Percentiles rank a stretch among this genome's conserved stretches.
Evolutionary conservation across 2,329 filamentous ascomycete species (phyloP).

Genomic region (Ophiostoma triangulosporum): DNA sequence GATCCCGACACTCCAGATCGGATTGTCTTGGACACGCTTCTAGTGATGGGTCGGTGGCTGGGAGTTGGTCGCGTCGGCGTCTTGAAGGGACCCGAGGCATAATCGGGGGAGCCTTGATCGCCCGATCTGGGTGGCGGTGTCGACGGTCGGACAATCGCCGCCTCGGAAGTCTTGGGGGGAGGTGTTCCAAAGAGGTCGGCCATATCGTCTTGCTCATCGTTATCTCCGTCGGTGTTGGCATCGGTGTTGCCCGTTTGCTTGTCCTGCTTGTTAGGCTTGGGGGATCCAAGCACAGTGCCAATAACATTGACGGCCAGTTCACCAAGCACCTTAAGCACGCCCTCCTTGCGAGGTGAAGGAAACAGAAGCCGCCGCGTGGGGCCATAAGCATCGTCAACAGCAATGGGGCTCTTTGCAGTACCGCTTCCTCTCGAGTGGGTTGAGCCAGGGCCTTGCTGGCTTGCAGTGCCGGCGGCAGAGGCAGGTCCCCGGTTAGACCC

Average conservation of each 20-base stretch:
- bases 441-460: constrained; percentile 28
- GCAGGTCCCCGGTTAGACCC: constrained; percentile 19
- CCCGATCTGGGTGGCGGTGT: constrained; percentile 35
- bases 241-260: constrained; percentile 19
- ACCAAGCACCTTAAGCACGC: constrained; percentile 46
- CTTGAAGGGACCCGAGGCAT: constrained; percentile 38
- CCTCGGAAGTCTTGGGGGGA: constrained; percentile 16
- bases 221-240: constrained; percentile 32
- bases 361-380: constrained; percentile 59
- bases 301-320: constrained; percentile 42
- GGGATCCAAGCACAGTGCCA: constrained; percentile 6
- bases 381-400: constrained; percentile 36
- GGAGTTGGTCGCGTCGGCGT: constrained; percentile 51
- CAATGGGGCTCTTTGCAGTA: constrained; percentile 43
- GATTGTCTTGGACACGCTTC: constrained; percentile 45
- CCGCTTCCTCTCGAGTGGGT: constrained; percentile 43
- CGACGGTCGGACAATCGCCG: constrained; percentile 22
- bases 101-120: constrained; percentile 14
- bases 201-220: constrained; percentile 20
- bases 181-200: constrained; percentile 53
- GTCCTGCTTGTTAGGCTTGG: constrained; percentile 22
- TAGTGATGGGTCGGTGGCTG: constrained; percentile 46
- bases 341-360: constrained; percentile 58
- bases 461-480: constrained; percentile 14
- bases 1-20: constrained; percentile 25